Evolutionary conservation across 163 green algal genomes (phyloP), one percentile per base, ranked within the genome.

Genomic region (Prototheca cutis): DNA sequence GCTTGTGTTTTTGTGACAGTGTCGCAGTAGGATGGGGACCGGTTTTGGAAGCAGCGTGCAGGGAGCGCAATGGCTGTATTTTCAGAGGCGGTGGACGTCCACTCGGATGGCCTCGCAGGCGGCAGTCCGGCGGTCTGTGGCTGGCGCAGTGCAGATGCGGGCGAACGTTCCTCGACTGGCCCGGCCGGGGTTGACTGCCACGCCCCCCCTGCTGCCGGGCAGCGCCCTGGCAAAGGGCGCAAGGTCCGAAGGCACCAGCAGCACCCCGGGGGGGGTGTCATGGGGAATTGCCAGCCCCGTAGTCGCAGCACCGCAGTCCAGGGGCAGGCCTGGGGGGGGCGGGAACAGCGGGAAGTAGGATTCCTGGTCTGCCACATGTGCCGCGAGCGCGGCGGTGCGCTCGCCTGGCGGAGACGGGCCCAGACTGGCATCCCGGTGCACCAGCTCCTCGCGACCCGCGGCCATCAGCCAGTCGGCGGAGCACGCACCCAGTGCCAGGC

Each of bases 201-300:
- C 60, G 57, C 19, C 25, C 3, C 33, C 49, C 45, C 62, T 4
- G 66, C 28, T 21, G 59, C 54, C 45, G 4, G 64, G 52, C 25
- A 82, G 59, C 19, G 67, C 32, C 67, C 88, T 88, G 3, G 80
- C 85, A 67, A 92, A 95, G n/a, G 80, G 66, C 4, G 74, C 75
- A 30, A 95, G 69, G 73, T 94, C 84, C 19, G 87, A 95, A 1
- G 88, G 84, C 57, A 89, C 55, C 7, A 95, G 45, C 54, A 95
- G 73, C 29, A 95, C 48, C 73, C 93, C 74, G 7, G 84, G 87
- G 5, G 64, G 65, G 1, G 28, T 21, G 29, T 27, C 18, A 48
- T 39, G 39, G 0, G 75, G 67, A 40, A 94, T 62, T 47, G 70
- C 51, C 49, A 94, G 78, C 32, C 59, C 68, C 6, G 48, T 40